A percentile compares a stretch with the other conserved stretches of the same genome.
Conservation (phyloP, 192 early-diverging fungal species). For the Rhizophagus prolifer region DNA sequence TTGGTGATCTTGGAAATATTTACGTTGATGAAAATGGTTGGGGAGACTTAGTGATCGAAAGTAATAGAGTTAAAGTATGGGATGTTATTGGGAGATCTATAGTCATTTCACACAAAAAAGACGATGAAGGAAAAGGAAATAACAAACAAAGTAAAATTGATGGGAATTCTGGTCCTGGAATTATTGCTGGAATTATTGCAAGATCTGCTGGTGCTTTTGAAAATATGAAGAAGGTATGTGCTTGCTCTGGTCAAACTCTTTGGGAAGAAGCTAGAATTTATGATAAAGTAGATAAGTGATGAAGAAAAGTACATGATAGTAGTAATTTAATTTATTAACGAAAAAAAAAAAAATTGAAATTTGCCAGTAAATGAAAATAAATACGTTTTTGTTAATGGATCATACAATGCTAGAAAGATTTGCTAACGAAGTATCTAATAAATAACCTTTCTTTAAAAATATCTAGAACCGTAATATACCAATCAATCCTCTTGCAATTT, state of each 20-base stretch:
- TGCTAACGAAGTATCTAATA: too few species aligned
- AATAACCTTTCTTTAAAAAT: too few species aligned
- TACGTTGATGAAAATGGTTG: slow-evolving; percentile 65
- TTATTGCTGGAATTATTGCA: slow-evolving; percentile 83
- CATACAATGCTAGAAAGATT: too few species aligned
- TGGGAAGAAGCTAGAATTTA: slow-evolving; percentile 76
- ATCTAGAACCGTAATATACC: too few species aligned
- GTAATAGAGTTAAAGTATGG: slow-evolving; percentile 75
- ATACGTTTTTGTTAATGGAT: too few species aligned
- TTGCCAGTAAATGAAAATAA: too few species aligned
- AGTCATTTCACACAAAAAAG: slow-evolving; percentile 61
- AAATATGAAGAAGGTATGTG: slow-evolving; percentile 85
- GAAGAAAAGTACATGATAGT: too few species aligned
- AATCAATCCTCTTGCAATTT: neutral
- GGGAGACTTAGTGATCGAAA: slow-evolving; percentile 76
- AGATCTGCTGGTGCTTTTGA: slow-evolving; percentile 89
- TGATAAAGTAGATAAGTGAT: neutral
- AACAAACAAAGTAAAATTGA: slow-evolving; percentile 37
- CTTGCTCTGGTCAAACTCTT: slow-evolving; percentile 81
- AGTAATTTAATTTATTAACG: too few species aligned
- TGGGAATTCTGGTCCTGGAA: slow-evolving; percentile 59
- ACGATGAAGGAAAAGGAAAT: slow-evolving; percentile 50
- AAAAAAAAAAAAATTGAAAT: too few species aligned
- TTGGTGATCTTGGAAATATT: slow-evolving; percentile 70
- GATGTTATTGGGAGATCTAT: slow-evolving; percentile 88